phyloP scores from a whole-genome alignment of 176 grass and related monocot species.

The Eleusine indica region DNA sequence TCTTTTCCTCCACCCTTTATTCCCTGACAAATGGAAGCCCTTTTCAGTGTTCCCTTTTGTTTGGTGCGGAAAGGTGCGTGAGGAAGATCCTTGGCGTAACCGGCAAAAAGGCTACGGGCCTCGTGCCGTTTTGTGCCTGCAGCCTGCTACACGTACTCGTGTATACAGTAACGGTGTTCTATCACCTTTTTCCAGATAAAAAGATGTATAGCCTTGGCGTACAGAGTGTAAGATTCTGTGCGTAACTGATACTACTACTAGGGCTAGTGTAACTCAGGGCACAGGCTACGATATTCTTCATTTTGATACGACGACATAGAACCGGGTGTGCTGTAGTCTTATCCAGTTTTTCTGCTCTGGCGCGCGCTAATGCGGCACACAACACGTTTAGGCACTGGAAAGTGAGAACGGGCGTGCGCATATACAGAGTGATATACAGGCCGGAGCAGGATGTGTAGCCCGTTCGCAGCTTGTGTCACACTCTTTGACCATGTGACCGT shows the following conservation, averaged over 20 bases:
- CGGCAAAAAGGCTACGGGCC: constrained; percentile 42
- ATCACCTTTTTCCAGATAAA: constrained; percentile 18
- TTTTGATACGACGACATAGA: too few species aligned
- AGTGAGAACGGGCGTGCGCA: constrained; percentile 10
- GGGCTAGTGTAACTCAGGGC: not conserved
- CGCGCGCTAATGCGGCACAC: not conserved
- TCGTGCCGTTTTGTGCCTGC: not conserved
- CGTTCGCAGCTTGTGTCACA: constrained; percentile 19
- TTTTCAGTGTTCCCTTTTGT: constrained; percentile 29
- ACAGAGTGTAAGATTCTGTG: constrained; percentile 9
- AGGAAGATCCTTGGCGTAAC: constrained; percentile 48
- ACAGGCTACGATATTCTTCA: not conserved
- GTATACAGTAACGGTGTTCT: not conserved
- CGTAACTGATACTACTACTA: not conserved
- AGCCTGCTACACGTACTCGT: not conserved
- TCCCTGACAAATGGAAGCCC: constrained; percentile 23
- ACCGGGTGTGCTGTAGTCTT: not conserved
- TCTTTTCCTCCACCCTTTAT: not conserved
- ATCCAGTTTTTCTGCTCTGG: not conserved
- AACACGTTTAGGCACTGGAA: not conserved
- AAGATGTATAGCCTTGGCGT: not conserved
- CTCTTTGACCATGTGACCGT: constrained; percentile 6
- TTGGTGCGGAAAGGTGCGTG: constrained; percentile 32
- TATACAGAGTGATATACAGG: not conserved
- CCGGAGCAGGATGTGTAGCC: not conserved